Evolutionary conservation across 441 rosid genomes (phyloP), one percentile per base, ranked within the genome.

Genomic region (Jatropha podagrica): DNA sequence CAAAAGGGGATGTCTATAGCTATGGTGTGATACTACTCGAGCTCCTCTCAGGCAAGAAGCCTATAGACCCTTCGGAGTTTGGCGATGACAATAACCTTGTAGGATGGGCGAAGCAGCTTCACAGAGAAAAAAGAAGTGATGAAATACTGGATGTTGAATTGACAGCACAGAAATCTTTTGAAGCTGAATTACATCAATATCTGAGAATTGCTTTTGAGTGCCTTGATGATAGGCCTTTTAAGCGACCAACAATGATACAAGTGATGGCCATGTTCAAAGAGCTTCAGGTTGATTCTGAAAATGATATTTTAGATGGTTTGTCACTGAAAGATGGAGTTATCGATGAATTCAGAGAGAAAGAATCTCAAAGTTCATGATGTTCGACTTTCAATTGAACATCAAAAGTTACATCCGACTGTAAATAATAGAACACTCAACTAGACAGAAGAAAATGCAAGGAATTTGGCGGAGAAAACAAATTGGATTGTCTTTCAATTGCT

Each of bases 201-300:
- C 88, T 95, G 74, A 85, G 82, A 78, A 91, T 95, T 41, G 96
- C 98, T 60, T 91, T 89, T 68, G 89, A 89, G 83, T 95, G 98
- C 87, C 87, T 95, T 9, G 98, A 95, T 17, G 99, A 95, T 61
- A 83, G 93, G 85, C 92, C 98, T 4, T 85, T 85, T 69, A 84
- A 81, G 81, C 76, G 99, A 69, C 99, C 99, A 23, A 95, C 98
- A 11, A 95, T 95, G 99, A 92, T 95, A 71, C 95, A 93, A 78
- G 97, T 95, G 59, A 95, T 95, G 96, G 86, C 97, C 4, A 92
- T 89, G 97, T 95, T 91, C 77, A 92, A 93, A 81, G 98, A 92
- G 85, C 87, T 93, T 76, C 97, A 90, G 78, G 94, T 83, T 7
- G 95, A 90, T 71, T 87, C 95, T 55, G 99, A 90, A 74, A 85